phyloP scores from a whole-genome alignment of 257 asterid species.

The Perilla frutescens region DNA sequence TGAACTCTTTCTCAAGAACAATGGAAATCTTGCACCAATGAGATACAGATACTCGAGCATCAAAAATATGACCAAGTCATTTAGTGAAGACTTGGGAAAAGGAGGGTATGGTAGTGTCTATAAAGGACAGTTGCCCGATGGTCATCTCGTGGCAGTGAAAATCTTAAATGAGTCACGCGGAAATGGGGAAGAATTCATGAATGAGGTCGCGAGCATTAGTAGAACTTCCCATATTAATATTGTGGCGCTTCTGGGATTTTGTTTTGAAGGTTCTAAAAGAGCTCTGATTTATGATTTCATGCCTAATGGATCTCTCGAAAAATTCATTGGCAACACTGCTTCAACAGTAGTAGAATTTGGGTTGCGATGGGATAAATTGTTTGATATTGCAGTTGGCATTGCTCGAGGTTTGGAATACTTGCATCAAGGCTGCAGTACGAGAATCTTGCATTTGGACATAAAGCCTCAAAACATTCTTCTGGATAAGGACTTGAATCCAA shows the following conservation, averaged over 20 bases:
- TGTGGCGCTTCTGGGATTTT: background rate
- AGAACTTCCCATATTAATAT: conserved; percentile 28
- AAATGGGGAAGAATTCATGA: conserved; percentile 39
- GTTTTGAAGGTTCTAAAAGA: background rate
- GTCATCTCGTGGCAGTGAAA: conserved; percentile 40
- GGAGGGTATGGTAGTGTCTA: conserved; percentile 44
- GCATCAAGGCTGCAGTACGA: too few relatives aligned
- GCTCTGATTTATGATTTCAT: conserved; percentile 41
- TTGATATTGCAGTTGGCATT: conserved; percentile 41
- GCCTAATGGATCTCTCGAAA: conserved; percentile 50
- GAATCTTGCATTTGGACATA: too few relatives aligned
- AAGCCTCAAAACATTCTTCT: too few relatives aligned
- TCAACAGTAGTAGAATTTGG: background rate
- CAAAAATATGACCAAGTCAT: conserved; percentile 36
- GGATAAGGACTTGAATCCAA: too few relatives aligned
- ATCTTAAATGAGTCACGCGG: conserved; percentile 27
- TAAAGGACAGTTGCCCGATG: conserved; percentile 32
- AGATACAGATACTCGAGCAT: conserved; percentile 36
- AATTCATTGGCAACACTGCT: conserved; percentile 32
- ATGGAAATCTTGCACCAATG: conserved; percentile 19
- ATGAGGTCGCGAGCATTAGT: conserved; percentile 5
- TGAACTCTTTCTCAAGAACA: too few relatives aligned
- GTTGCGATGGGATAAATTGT: conserved; percentile 24
- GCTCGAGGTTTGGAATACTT: conserved; percentile 22
- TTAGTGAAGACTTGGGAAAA: conserved; percentile 38